Base-by-base conservation (phyloP, 2,329 filamentous ascomycete genomes). In the Acrodontium crateriforme region DNA sequence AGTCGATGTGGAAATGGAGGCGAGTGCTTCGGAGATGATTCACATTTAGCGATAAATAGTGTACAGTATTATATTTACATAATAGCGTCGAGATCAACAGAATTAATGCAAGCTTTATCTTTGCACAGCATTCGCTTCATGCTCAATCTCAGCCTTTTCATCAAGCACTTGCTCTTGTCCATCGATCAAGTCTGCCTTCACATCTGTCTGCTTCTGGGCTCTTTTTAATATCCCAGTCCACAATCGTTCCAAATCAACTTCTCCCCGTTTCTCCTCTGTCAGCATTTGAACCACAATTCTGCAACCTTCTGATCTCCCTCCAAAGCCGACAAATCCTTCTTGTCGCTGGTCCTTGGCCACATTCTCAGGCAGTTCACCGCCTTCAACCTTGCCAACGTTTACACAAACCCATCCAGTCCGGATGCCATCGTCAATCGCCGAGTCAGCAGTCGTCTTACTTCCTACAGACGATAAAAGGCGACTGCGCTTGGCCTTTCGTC, bases 341-440 rank as follows among this genome's bases (percentile, higher is more conserved):
- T 58, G 55, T 10, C 37, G 41, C 18, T 44, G 36, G 21, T 49
- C 46, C 18, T 54, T 42, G 4, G 52, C 42, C 21, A 41, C 36
- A 20, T 37, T 31, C 9, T 37, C 35, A 13, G 69, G 67, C 21
- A 77, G 67, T 2, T 82, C 65, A 6, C 71, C 71, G 4, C 81
- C 82, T 23, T 77, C 70, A 1, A 83, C 65, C 10, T 69, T 70
- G 4, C 81, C 82, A 7, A 89, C 69, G 49, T 93, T 91, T 35
- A 95, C 80, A 54, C 89, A 98, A 12, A 98, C 78, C 89, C 89
- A 98, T 7, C 84, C 85, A 1, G 87, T 94, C 9, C 78, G 76
- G 28, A 93, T 80, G 2, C 85, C 87, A 47, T 94, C 82, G 42
- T 93, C 85, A 2, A 67, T 60, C 9, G 66, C 65, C 9, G 71